Conservation (phyloP, 768 basidiomycete species). For the Lentinus brumalis region DNA sequence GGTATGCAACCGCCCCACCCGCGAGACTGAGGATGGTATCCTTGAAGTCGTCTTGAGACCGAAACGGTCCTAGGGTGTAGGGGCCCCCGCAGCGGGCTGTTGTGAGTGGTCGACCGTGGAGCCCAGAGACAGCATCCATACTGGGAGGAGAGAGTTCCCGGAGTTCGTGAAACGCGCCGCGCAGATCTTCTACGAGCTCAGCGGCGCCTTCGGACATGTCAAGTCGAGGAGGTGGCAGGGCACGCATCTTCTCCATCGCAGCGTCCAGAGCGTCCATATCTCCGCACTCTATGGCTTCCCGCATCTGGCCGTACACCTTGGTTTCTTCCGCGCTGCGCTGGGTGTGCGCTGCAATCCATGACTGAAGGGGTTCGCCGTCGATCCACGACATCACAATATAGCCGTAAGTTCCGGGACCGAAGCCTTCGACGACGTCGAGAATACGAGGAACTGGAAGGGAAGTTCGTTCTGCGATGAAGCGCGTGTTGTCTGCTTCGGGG, state of each 20-base stretch:
- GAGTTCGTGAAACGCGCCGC: slow-evolving; percentile 1
- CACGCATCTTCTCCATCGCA: not conserved
- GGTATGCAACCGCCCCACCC: not conserved
- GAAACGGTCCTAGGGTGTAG: not conserved
- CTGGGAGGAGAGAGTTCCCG: slow-evolving; percentile 5
- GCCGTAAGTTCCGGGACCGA: not conserved
- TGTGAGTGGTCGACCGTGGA: not conserved
- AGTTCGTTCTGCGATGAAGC: slow-evolving; percentile 20
- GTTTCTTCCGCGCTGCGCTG: not conserved
- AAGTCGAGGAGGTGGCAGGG: not conserved
- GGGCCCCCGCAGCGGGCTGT: not conserved
- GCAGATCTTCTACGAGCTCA: not conserved
- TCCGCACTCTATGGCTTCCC: not conserved
- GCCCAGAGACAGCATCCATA: not conserved
- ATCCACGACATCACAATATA: slow-evolving; percentile 17
- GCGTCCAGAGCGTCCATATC: not conserved
- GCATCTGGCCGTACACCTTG: not conserved
- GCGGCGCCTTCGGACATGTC: slow-evolving; percentile 1
- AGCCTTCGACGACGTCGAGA: slow-evolving; percentile 2
- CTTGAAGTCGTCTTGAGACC: slow-evolving; percentile 4
- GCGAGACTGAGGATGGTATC: not conserved
- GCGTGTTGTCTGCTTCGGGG: slow-evolving; percentile 12
- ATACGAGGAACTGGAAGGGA: slow-evolving; percentile 24
- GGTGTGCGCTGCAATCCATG: not conserved
- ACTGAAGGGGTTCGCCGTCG: slow-evolving; percentile 1